Percentiles rank a stretch among this genome's conserved stretches.
Conservation (phyloP, 495 filamentous ascomycete species). For the Delitschia confertaspora region DNA sequence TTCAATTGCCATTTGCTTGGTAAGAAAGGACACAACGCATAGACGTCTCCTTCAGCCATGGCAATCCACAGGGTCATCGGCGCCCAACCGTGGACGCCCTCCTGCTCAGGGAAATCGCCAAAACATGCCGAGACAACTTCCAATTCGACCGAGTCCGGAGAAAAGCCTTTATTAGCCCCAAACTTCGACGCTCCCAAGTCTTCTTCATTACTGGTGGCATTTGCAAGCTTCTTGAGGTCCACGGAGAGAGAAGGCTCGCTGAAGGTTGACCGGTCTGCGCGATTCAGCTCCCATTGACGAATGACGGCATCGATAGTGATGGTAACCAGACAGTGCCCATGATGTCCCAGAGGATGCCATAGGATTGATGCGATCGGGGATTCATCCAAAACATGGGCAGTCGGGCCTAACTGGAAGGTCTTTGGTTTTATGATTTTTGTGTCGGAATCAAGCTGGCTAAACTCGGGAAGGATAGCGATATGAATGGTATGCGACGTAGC, state of each 20-base stretch:
- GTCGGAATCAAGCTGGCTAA: slow-evolving; percentile 56
- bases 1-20: slow-evolving; percentile 62
- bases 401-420: slow-evolving; percentile 77
- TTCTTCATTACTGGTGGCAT: slow-evolving; percentile 65
- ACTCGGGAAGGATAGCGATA: slow-evolving; percentile 67
- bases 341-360: slow-evolving; percentile 80
- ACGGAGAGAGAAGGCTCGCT: slow-evolving; percentile 70
- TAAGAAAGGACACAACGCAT: slow-evolving; percentile 80
- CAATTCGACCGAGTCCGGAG: slow-evolving; percentile 77
- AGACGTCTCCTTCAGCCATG: slow-evolving; percentile 80
- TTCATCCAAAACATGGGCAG: slow-evolving; percentile 75
- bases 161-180: slow-evolving; percentile 68
- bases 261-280: slow-evolving; percentile 72
- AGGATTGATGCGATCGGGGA: slow-evolving; percentile 64
- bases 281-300: slow-evolving; percentile 77
- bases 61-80: slow-evolving; percentile 88
- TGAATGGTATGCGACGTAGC: slow-evolving; percentile 76
- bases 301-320: slow-evolving; percentile 78
- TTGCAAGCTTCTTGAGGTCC: slow-evolving; percentile 72
- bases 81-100: slow-evolving; percentile 69
- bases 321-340: slow-evolving; percentile 65
- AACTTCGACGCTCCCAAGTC: slow-evolving; percentile 64
- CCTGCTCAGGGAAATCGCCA: slow-evolving; percentile 50
- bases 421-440: slow-evolving; percentile 65
- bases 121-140: slow-evolving; percentile 80